Base-by-base conservation (phyloP, 306 rosid species). In the Medicago truncatula region DNA sequence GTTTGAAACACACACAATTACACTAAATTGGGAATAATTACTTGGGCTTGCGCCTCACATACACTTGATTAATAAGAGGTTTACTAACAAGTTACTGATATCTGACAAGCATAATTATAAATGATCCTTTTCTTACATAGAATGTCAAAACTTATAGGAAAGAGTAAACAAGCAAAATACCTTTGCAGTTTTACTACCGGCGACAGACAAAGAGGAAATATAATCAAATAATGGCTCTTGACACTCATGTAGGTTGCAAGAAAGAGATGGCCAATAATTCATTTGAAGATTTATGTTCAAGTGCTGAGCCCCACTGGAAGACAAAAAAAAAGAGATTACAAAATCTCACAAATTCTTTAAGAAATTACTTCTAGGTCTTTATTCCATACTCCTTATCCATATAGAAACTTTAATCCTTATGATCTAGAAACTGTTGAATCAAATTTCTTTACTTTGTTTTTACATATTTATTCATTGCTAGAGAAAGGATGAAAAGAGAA, bases 191-290 rank as follows among this genome's bases (percentile, higher is more conserved):
- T 88, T 90, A 28, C 81, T 75, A 31, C 98, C 98, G 31, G 73
- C 90, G 67, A 86, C 78, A 23, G 95, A 86, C 86, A 94, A 72
- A 80, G 80, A 81, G 60, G 88, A 86, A 36, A 83, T 77, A 81
- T 47, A 87, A 76, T 92, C 98, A 80, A 90, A 91, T 71, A 94
- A 84, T 14, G 97, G 96, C 80, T 88, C 93, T 83, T 91, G 98
- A 87, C 97, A 94, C 83, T 94, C 98, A 10, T 43, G 86, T 43
- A 94, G 92, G 80, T 94, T 92, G 86, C 97, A 91, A 67, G 98
- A 78, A 85, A 94, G 96, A 71, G 97, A 84, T 10, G 96, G 97
- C 98, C 97, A 92, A 74, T 94, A 94, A 82, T 94, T 94, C 97
- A 94, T 94, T 78, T 94, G 96, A 75, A 94, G 97, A 76, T 94